Evolutionary conservation across 331 rosid genomes (phyloP).

Genomic region (Rhamnella rubrinervis): DNA sequence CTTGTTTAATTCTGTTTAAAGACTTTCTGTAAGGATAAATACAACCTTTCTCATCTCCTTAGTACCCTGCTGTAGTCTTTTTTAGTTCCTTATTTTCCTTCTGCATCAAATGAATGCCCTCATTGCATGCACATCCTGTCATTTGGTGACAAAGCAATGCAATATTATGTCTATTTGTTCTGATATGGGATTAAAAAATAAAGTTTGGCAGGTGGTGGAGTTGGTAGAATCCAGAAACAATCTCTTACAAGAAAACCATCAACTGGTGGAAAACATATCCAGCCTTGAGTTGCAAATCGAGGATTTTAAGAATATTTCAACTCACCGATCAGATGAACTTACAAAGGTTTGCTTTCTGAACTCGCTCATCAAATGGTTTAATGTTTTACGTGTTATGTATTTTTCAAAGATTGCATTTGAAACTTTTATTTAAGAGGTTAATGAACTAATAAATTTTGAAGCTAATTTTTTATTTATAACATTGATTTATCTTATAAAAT

Average conservation of each 20-base stretch:
- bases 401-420: neutral
- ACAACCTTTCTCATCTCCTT: neutral
- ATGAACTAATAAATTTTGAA: neutral
- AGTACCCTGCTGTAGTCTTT: neutral
- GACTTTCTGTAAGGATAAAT: neutral
- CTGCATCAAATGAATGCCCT: conserved; percentile 5
- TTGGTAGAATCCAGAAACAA: conserved; percentile 61
- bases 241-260: conserved; percentile 65
- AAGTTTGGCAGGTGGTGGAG: conserved; percentile 88
- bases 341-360: conserved; percentile 55
- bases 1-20: neutral
- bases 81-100: neutral
- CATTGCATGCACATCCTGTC: conserved; percentile 27
- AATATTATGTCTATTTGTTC: conserved; percentile 44
- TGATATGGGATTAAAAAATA: conserved; percentile 81
- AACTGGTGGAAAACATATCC: conserved; percentile 52
- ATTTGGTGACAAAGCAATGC: conserved; percentile 28
- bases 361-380: conserved; percentile 15
- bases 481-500: neutral
- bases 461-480: neutral
- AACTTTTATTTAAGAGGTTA: neutral
- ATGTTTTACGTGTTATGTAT: neutral
- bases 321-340: conserved; percentile 35
- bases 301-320: conserved; percentile 50
- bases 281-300: conserved; percentile 59